phyloP scores from a whole-genome alignment of 805 yeast genomes.

The Maudiozyma turicensis region DNA sequence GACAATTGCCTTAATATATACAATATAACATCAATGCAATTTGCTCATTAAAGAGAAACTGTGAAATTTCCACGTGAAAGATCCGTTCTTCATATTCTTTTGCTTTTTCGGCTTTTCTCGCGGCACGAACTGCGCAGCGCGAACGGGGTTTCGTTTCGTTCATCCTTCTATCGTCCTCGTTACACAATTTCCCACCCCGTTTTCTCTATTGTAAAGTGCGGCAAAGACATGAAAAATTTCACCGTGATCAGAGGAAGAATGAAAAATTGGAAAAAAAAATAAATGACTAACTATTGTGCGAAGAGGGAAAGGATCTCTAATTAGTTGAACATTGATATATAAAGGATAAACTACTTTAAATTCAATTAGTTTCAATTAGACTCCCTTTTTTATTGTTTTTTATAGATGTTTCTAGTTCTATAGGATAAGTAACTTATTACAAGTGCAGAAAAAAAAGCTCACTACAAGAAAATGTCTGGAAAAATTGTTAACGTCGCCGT shows the following conservation, averaged over 20 bases:
- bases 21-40: neutral
- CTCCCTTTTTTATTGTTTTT: neutral
- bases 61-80: neutral
- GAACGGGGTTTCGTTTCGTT: too few species aligned
- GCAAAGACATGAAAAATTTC: neutral
- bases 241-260: neutral
- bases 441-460: neutral
- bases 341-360: neutral
- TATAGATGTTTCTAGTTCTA: neutral
- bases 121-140: too few species aligned
- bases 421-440: neutral
- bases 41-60: neutral
- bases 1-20: too few species aligned
- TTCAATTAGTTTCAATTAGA: neutral
- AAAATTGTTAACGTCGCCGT: slow-evolving; percentile 59
- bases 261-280: neutral
- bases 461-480: slow-evolving; percentile 31
- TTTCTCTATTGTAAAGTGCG: neutral
- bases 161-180: too few species aligned
- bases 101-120: too few species aligned
- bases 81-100: too few species aligned
- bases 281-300: neutral
- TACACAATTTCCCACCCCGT: too few species aligned
- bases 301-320: neutral
- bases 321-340: too few species aligned